Evolutionary conservation across 306 rosid genomes (phyloP), one percentile per base, ranked within the genome.

Genomic region (Castanopsis chinensis): DNA sequence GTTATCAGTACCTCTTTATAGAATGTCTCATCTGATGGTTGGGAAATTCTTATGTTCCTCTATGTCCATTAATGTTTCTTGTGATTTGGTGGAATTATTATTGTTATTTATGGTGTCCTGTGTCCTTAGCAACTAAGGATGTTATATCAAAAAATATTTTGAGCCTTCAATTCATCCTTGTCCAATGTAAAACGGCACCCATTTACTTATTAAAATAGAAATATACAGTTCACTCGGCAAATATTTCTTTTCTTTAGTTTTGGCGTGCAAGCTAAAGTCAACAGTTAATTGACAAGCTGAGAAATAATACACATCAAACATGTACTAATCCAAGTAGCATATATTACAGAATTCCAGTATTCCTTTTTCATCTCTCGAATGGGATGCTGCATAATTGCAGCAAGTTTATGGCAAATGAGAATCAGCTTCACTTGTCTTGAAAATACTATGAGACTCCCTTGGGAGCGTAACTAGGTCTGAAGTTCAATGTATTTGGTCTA

Each of bases 221-320:
- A 0, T 41, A 41, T 41, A 41, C 45, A 41, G 45, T 41, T 41
- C 12, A 37, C 45, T 41, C 3, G 3, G 45, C 45, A 79, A 57
- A 73, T 41, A 56, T 63, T 15, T 37, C 9, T 61, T 19, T 1
- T 8, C 71, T 67, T 41, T 55, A 72, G 27, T 21, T 17, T 43
- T 52, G 57, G 13, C 14, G 80, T 25, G 30, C 74, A 45, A 77
- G 67, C 74, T 67, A 77, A 20, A 52, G 23, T 68, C 41, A 65
- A 28, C 23, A 33, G 73, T 51, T 52, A 60, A 54, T 68, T 51
- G 80, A 49, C 53, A 76, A 65, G 12, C 53, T 28, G 41, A 63
- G 57, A 64, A 76, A 17, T 59, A 28, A 70, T 14, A 70, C 53
- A n/a, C 37, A 28, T 45, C 64, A 71, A 59, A 27, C 25, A 28